Conservation (phyloP, 805 yeast genomes). For the Kodamaea nitidulidarum region DNA sequence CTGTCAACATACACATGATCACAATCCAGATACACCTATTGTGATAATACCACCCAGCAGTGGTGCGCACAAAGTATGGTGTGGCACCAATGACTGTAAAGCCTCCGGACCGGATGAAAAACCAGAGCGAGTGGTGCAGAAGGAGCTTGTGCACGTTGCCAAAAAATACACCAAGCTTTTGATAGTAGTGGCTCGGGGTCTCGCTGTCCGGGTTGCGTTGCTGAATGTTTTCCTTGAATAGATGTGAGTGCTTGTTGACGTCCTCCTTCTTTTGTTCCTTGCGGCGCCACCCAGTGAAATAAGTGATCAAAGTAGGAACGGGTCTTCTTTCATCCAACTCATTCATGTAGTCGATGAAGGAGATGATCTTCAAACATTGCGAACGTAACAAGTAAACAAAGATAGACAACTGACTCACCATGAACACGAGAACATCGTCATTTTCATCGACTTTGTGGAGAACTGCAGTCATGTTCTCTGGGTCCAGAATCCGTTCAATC, state of each 20-base stretch:
- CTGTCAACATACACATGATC: constrained; percentile 28
- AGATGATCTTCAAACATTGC: constrained; percentile 13
- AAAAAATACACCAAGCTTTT: constrained; percentile 18
- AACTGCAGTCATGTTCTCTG: constrained; percentile 4
- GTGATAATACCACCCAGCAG: constrained; percentile 26
- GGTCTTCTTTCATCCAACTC: constrained; percentile 21
- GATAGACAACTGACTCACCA: constrained; percentile 23
- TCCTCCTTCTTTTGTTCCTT: constrained; percentile 3
- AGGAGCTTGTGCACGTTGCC: constrained; percentile 16
- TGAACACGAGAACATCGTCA: constrained; percentile 23
- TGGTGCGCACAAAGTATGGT: constrained; percentile 24
- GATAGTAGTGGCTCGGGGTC: constrained; percentile 21
- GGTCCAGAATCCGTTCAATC: constrained; percentile 10
- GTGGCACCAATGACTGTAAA: constrained; percentile 20
- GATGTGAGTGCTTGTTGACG: not conserved
- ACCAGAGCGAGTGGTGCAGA: constrained; percentile 22
- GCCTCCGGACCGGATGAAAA: constrained; percentile 26
- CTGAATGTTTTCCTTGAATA: constrained; percentile 12
- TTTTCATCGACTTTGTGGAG: constrained; percentile 11
- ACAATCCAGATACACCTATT: constrained; percentile 29
- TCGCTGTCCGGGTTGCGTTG: constrained; percentile 27
- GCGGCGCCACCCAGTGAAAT: constrained; percentile 11
- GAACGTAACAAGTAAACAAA: constrained; percentile 18
- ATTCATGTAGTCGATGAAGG: constrained; percentile 18
- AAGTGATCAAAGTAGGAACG: constrained; percentile 15